Base-by-base conservation (phyloP, 2,329 filamentous ascomycete genomes). In the Alternaria arborescens region DNA sequence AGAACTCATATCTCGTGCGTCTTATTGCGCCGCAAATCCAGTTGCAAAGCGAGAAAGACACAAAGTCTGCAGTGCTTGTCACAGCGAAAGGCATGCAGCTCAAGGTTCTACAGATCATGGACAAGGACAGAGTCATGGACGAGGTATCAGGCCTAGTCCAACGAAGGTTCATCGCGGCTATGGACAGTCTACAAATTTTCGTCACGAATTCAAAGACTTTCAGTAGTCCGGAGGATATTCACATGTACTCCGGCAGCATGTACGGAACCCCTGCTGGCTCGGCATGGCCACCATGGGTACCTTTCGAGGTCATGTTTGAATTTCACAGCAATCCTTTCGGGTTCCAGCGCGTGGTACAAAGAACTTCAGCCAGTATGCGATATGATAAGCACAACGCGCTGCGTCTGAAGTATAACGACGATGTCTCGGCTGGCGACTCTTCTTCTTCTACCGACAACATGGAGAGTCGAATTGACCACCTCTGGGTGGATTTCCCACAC, bases 341-440 rank as follows among this genome's bases (percentile, higher is more conserved):
- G n/a, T 99, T 99, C 83, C 94, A 94, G 77, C 89, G 95, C 61
- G 94, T 99, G 30, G 94, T 99, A 11, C 93, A 98, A 77, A 94
- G 96, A 78, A 99, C 95, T 1, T 99, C 94, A 5, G 95, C 94
- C 22, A 94, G 91, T 82, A 84, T 99, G 68, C 89, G 94, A 61
- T 98, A 96, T 77, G 94, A 99, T 83, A 98, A 99, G 79, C 97
- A 94, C 88, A 99, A 99, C 78, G 94, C 93, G 14, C 85, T 99
- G 56, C 93, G 95, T 65, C 84, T 99, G 64, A 99, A 99, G 80
- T 97, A 97, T 79, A 97, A 97, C 64, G 94, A 98, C 67, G 93
- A 97, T 73, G 89, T 99, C 61, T 91, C 89, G 63, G 87, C 87
- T 24, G 86, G 88, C 16, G 88, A 88, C 42, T 73, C 78, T 14